Percentiles rank a stretch among this genome's conserved stretches.
phyloP scores from a whole-genome alignment of 352 stramenopile species.

The Globisporangium megalacanthum region DNA sequence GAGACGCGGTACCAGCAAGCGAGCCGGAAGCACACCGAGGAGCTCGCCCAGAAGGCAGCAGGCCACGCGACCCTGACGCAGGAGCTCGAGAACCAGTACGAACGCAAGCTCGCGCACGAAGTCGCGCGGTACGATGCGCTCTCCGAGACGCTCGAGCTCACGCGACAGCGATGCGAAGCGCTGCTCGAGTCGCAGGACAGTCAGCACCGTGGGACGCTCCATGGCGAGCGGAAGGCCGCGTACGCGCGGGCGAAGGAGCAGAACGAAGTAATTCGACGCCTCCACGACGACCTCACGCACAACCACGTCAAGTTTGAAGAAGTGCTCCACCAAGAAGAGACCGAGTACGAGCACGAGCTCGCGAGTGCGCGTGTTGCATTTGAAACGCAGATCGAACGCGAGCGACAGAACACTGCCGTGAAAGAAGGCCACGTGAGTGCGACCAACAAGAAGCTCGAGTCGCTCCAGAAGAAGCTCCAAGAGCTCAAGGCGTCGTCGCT shows the following conservation, averaged over 20 bases:
- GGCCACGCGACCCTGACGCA: constrained; percentile 81
- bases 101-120: constrained; percentile 88
- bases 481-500: constrained; percentile 72
- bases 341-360: constrained; percentile 77
- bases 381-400: constrained; percentile 54
- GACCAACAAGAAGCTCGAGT: constrained; percentile 76
- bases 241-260: constrained; percentile 72
- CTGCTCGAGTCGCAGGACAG: constrained; percentile 80
- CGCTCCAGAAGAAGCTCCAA: constrained; percentile 80
- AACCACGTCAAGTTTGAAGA: constrained; percentile 86
- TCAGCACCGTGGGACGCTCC: constrained; percentile 49
- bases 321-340: constrained; percentile 73
- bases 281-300: constrained; percentile 83
- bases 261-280: constrained; percentile 76
- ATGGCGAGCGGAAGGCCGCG: constrained; percentile 57
- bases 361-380: constrained; percentile 49
- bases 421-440: constrained; percentile 78
- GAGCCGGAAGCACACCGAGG: constrained; percentile 65
- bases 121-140: constrained; percentile 83
- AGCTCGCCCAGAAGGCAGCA: constrained; percentile 69
- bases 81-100: constrained; percentile 92
- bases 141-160: constrained; percentile 85
- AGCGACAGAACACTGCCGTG: constrained; percentile 74
- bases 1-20: constrained; percentile 64
- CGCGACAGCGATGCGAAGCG: constrained; percentile 84